Conservation (phyloP, 768 basidiomycete species). For the Tephrocybe sp. region DNA sequence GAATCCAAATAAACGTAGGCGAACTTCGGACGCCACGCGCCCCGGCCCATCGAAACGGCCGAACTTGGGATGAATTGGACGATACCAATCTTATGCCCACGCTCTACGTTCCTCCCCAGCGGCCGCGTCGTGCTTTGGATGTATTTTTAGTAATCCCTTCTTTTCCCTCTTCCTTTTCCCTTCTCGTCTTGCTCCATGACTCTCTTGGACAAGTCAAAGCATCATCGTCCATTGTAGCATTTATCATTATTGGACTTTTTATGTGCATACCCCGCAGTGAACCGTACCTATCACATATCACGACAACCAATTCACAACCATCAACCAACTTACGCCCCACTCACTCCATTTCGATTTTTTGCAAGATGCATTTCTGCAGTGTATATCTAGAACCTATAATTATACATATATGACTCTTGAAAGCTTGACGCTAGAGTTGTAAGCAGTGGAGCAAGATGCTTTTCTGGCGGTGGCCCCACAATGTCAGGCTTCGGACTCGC, state of each 20-base stretch:
- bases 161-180: no score
- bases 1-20: conserved; percentile 22
- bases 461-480: no score
- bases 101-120: not conserved
- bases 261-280: conserved; percentile 1
- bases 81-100: not conserved
- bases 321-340: no score
- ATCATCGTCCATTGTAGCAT: conserved; percentile 15
- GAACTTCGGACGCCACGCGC: conserved; percentile 19
- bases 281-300: not conserved
- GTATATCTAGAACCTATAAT: no score
- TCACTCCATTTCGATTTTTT: no score
- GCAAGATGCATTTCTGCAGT: no score
- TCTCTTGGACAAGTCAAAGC: not conserved
- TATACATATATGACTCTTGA: no score
- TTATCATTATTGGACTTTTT: conserved; percentile 13
- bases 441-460: no score
- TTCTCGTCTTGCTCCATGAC: conserved; percentile 2
- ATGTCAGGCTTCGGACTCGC: not conserved
- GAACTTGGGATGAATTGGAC: conserved; percentile 12
- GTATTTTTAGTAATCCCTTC: conserved; percentile 13
- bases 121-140: conserved; percentile 1
- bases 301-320: not conserved
- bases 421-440: no score
- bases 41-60: conserved; percentile 18